Conservation (phyloP, 2,329 filamentous ascomycete genomes). For the Fusarium xylarioides region DNA sequence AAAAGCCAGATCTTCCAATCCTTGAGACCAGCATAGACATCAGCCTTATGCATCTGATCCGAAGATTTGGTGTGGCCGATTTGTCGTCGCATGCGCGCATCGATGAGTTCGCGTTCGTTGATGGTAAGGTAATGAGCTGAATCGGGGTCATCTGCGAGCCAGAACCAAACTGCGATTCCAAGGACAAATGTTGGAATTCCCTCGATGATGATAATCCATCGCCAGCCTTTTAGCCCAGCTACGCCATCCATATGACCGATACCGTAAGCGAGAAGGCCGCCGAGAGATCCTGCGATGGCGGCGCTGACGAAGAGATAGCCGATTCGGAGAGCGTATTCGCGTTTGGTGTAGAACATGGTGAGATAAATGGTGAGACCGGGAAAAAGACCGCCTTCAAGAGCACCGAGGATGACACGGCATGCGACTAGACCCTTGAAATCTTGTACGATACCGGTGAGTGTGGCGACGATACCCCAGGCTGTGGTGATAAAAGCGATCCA, state of each 20-base stretch:
- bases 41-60: conserved; percentile 55
- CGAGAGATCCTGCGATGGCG: conserved; percentile 39
- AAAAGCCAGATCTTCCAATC: conserved; percentile 71
- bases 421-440: conserved; percentile 46
- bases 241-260: conserved; percentile 47
- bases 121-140: conserved; percentile 65
- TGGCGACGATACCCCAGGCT: conserved; percentile 57
- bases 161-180: conserved; percentile 42
- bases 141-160: conserved; percentile 47
- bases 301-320: conserved; percentile 41
- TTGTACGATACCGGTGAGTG: conserved; percentile 57
- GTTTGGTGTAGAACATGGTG: conserved; percentile 42
- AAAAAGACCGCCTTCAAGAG: conserved; percentile 58
- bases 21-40: conserved; percentile 65
- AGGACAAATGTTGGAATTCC: conserved; percentile 49
- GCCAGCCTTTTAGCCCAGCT: conserved; percentile 45
- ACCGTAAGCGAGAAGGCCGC: conserved; percentile 43
- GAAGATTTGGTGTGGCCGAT: conserved; percentile 44
- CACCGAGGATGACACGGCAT: conserved; percentile 56
- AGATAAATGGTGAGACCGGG: conserved; percentile 48
- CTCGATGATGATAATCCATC: conserved; percentile 70
- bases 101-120: conserved; percentile 56
- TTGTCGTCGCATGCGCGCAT: conserved; percentile 42
- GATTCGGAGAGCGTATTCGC: conserved; percentile 39
- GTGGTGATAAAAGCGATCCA: conserved; percentile 39